These are phyloP conservation scores for Schizosaccharomyces cryophilus DNA, from an alignment of 805 yeast species.

Conservation along the genomic window DNA sequence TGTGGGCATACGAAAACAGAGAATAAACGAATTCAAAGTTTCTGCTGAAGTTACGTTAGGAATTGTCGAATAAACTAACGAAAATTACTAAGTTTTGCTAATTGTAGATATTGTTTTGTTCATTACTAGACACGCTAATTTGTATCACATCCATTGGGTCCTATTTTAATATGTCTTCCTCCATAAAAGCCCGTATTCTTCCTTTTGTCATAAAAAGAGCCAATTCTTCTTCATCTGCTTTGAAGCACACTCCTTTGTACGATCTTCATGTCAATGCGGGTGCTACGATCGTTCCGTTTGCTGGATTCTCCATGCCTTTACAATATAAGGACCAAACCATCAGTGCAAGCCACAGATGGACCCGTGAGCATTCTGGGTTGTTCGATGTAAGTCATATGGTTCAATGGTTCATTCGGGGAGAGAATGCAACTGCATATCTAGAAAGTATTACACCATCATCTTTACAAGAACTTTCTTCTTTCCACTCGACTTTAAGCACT, in stretches of 20 bases:
- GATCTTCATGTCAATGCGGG: conserved; percentile 55
- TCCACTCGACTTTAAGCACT: conserved; percentile 52
- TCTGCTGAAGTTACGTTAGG: no score
- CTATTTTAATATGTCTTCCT: no score
- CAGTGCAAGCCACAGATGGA: conserved; percentile 87
- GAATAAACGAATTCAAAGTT: no score
- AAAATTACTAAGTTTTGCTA: no score
- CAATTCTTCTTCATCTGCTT: not conserved
- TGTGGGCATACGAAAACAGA: no score
- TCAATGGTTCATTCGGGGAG: conserved; percentile 25
- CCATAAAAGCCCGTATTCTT: no score
- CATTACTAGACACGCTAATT: no score
- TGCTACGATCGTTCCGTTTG: conserved; percentile 86
- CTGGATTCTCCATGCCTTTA: conserved; percentile 92
- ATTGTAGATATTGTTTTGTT: no score
- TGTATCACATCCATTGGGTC: no score
- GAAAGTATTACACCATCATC: conserved; percentile 79
- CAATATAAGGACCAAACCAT: conserved; percentile 55
- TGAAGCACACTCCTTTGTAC: conserved; percentile 46
- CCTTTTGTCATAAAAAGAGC: not conserved
- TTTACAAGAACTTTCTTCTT: conserved; percentile 28
- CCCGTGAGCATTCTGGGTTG: conserved; percentile 61
- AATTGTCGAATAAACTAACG: no score
- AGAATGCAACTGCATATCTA: conserved; percentile 38
- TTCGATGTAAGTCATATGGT: conserved; percentile 93